A percentile compares a stretch with the other conserved stretches of the same genome.
Evolutionary conservation across 306 rosid species (phyloP).

Genomic region (Vigna radiata): DNA sequence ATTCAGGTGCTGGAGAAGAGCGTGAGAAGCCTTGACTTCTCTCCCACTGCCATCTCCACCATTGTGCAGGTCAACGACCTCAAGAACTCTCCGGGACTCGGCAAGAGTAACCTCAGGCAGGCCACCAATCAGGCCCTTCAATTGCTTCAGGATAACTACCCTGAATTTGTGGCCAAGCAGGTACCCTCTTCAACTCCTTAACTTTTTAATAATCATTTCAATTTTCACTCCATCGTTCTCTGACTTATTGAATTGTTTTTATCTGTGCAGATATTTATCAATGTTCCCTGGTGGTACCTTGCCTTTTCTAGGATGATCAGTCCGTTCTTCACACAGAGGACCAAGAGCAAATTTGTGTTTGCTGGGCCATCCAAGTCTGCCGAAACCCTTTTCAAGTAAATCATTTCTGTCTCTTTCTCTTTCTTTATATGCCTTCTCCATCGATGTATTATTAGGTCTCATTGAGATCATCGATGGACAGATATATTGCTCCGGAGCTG

Average conservation of each 20-base stretch:
- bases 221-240: not conserved
- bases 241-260: not conserved
- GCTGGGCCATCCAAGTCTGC: constrained; percentile 85
- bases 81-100: constrained; percentile 77
- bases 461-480: constrained; percentile 28
- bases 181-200: constrained; percentile 35
- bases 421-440: too few relatives aligned
- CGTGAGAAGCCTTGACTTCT: constrained; percentile 64
- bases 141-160: constrained; percentile 88
- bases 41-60: constrained; percentile 61
- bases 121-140: constrained; percentile 86
- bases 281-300: constrained; percentile 95
- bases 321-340: constrained; percentile 87
- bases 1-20: constrained; percentile 82
- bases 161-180: constrained; percentile 89
- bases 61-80: constrained; percentile 83
- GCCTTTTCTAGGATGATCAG: constrained; percentile 76
- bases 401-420: not conserved
- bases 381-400: constrained; percentile 78
- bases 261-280: constrained; percentile 72
- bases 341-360: constrained; percentile 90
- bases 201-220: too few relatives aligned
- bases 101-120: constrained; percentile 73
- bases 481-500: constrained; percentile 81
- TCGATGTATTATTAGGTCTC: not conserved